Evolutionary conservation across 2,329 filamentous ascomycete genomes (phyloP), one percentile per base, ranked within the genome.

Genomic region (Cordyceps fumosorosea): DNA sequence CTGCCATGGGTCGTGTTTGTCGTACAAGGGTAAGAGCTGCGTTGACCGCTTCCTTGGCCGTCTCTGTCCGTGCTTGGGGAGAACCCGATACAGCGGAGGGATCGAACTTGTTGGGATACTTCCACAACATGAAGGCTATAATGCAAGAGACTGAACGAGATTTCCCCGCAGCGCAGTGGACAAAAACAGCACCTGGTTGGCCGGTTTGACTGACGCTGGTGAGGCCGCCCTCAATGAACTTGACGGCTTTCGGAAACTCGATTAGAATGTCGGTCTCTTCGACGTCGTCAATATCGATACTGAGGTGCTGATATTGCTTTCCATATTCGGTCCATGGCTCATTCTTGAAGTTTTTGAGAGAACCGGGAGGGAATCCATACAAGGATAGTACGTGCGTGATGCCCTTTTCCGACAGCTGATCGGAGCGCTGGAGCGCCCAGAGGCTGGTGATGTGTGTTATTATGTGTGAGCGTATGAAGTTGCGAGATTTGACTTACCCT

Each of bases 361-460:
- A 71, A 32, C 69, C 67, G 0, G 72, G 72, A 62, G 74, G 70
- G 67, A 88, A 81, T 53, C 84, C 84, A 64, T 93, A 75, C 47
- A 95, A 89, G 5, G 93, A 96, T n/a, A 98, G 80, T 34, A 98
- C 84, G 75, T 97, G 93, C 3, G 92, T 96, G 73, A 99, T 91
- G 66, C 88, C 86, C 67, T 86, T 85, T 65, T 89, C 83, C 66
- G 83, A 77, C 55, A 98, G 80, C 42, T 87, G 82, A 60, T 88
- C 82, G 64, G 87, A 87, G 64, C 89, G 87, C 64, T 87, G 86
- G 65, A 97, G 78, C 48, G 89, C 86, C 78, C 93, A 93, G 66
- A 96, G 83, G 63, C 93, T 96, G 75, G 18, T 20, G 62, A 67
- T 44, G 56, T 40, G 52, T 67, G 47, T 59, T 16, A 52, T 44